Base-by-base conservation (phyloP, 371 early-diverging fungal species). In the Polyrhizophydium stewartii region DNA sequence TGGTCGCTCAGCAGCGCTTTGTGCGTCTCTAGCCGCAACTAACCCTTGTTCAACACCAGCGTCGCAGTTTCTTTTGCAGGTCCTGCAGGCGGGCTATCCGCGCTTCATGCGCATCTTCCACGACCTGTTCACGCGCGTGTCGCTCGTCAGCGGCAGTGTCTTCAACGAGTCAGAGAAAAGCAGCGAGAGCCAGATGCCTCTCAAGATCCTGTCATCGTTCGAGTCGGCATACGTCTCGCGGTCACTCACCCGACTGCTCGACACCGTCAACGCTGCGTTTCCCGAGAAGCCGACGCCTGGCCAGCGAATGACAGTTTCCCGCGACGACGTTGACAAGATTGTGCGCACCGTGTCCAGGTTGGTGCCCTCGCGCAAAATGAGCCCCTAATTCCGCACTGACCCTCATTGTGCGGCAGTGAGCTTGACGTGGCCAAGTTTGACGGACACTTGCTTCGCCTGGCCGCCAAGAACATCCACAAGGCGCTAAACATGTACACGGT, bases 1-100 rank as follows among this genome's bases (percentile, higher is more conserved):
- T 55, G 19, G 21, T n/a, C n/a, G n/a, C n/a, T n/a, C n/a, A n/a
- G n/a, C n/a, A n/a, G n/a, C n/a, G n/a, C n/a, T n/a, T n/a, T n/a
- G 31, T 43, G n/a, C 43, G 3, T 43, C 43, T 12, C 5, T 12
- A n/a, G 43, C 43, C 21, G 21, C 43, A 13, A 12, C n/a, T n/a
- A n/a, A n/a, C n/a, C n/a, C n/a, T n/a, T n/a, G n/a, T n/a, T n/a
- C 16, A 45, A 2, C 25, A n/a, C 16, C 49, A 73, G 68, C 66
- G 7, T 64, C 71, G 2, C 77, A 79, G 19, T 85, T 84, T 61
- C 60, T 92, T 30, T 87, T 85, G 40, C 87, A 86, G 52, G 84
- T 84, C 0, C 79, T 92, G 56, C 81, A 89, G 49, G 79, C 79
- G 12, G 90, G 90, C 13, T 92, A 90, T 67, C 90, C 91, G 19